Conservation (phyloP, 352 stramenopile genomes). For the Pythium sukuiense region DNA sequence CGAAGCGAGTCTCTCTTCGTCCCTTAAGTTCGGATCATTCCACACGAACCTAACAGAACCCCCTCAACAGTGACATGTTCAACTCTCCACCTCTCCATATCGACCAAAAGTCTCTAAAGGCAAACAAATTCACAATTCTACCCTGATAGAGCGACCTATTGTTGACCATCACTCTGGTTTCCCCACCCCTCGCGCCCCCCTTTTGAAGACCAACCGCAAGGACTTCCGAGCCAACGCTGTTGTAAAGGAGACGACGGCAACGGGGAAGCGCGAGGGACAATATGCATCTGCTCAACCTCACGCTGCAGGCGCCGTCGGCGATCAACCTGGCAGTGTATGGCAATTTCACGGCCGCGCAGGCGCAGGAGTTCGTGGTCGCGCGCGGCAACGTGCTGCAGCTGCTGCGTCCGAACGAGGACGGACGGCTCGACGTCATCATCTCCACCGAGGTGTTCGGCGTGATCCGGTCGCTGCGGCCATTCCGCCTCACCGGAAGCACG, state of each 20-base stretch:
- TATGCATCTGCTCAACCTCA: slow-evolving; percentile 90
- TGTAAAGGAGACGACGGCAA: neutral
- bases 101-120: too few relatives aligned
- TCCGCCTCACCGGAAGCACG: slow-evolving; percentile 83
- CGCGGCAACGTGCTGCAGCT: slow-evolving; percentile 94
- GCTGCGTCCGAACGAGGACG: slow-evolving; percentile 76
- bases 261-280: neutral
- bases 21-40: neutral
- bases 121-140: neutral
- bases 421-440: slow-evolving; percentile 77
- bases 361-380: slow-evolving; percentile 95
- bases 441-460: slow-evolving; percentile 90
- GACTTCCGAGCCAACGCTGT: neutral
- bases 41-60: neutral
- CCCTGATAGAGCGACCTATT: neutral
- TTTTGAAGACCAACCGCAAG: slow-evolving; percentile 21
- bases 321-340: slow-evolving; percentile 88
- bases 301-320: slow-evolving; percentile 79
- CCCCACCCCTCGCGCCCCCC: slow-evolving; percentile 13
- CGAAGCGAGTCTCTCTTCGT: neutral
- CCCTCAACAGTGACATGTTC: neutral
- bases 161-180: slow-evolving; percentile 26
- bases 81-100: neutral
- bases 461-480: slow-evolving; percentile 90
- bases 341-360: slow-evolving; percentile 90